A percentile compares a stretch with the other conserved stretches of the same genome.
Evolutionary conservation across 1,139 yeast genomes (phyloP).

Genomic region (Pichia cactophila): DNA sequence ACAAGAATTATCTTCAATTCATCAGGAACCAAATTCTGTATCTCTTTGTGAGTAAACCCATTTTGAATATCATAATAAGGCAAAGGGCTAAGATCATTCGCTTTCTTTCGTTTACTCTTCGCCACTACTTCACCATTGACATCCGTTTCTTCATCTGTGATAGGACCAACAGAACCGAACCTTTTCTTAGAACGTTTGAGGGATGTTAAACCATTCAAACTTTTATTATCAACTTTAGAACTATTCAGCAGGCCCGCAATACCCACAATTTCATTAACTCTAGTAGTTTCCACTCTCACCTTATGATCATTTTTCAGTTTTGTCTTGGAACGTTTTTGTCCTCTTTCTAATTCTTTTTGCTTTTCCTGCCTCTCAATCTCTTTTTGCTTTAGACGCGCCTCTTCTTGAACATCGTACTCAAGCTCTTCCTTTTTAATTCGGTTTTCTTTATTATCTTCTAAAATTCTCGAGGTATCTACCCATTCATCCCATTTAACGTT

Average conservation of each 20-base stretch:
- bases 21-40: constrained; percentile 49
- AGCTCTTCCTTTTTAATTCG: constrained; percentile 56
- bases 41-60: constrained; percentile 14
- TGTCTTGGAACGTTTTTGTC: background rate
- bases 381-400: constrained; percentile 6
- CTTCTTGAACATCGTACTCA: constrained; percentile 38
- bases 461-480: constrained; percentile 66
- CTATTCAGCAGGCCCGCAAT: background rate
- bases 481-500: constrained; percentile 95
- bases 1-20: constrained; percentile 64
- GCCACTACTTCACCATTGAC: constrained; percentile 1
- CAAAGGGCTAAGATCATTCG: background rate
- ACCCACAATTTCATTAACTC: background rate
- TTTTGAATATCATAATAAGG: constrained; percentile 9
- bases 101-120: background rate
- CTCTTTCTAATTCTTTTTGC: constrained; percentile 1
- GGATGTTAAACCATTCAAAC: background rate
- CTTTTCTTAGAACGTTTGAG: background rate
- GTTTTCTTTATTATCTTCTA: constrained; percentile 66
- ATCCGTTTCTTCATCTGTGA: background rate
- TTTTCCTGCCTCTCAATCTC: constrained; percentile 7
- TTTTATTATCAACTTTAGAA: background rate
- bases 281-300: background rate
- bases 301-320: background rate
- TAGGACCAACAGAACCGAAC: background rate